phyloP scores from a whole-genome alignment of 352 stramenopile genomes.

The Hyaloperonospora brassicae region DNA sequence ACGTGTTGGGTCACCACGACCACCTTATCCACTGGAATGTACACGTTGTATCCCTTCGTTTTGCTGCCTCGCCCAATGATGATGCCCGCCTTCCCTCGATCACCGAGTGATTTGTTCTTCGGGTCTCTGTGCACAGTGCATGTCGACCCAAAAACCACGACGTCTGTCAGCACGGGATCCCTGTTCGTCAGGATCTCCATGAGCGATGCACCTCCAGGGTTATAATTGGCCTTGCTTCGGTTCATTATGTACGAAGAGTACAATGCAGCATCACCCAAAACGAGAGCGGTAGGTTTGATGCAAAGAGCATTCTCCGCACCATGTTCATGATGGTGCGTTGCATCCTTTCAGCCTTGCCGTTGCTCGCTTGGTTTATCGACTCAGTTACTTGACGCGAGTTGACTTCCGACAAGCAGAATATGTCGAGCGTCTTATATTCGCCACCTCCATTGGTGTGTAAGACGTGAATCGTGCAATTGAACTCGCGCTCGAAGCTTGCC shows the following conservation, averaged over 20 bases:
- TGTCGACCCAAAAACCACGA: slow-evolving; percentile 10
- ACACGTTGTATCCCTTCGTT: slow-evolving; percentile 15
- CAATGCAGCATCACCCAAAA: background rate
- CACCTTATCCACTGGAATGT: slow-evolving; percentile 8
- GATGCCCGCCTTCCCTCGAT: slow-evolving; percentile 1
- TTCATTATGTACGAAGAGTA: background rate
- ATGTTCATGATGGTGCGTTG: background rate
- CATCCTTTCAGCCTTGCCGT: background rate
- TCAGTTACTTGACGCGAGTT: background rate
- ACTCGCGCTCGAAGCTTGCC: too few relatives aligned
- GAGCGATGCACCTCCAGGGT: background rate
- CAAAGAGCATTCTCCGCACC: background rate
- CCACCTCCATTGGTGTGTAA: too few relatives aligned
- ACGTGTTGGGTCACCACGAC: slow-evolving; percentile 10
- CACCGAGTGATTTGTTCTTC: slow-evolving; percentile 1
- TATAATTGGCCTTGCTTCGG: background rate
- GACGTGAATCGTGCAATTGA: too few relatives aligned
- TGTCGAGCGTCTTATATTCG: too few relatives aligned
- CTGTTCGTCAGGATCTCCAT: slow-evolving; percentile 2
- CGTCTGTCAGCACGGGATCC: slow-evolving; percentile 1
- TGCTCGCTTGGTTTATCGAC: background rate
- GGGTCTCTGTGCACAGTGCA: slow-evolving; percentile 11
- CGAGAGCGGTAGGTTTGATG: background rate
- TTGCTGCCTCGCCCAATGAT: slow-evolving; percentile 9
- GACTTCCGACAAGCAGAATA: too few relatives aligned